Evolutionary conservation across 2,329 filamentous ascomycete genomes (phyloP).

Genomic region (Beauveria sp.): DNA sequence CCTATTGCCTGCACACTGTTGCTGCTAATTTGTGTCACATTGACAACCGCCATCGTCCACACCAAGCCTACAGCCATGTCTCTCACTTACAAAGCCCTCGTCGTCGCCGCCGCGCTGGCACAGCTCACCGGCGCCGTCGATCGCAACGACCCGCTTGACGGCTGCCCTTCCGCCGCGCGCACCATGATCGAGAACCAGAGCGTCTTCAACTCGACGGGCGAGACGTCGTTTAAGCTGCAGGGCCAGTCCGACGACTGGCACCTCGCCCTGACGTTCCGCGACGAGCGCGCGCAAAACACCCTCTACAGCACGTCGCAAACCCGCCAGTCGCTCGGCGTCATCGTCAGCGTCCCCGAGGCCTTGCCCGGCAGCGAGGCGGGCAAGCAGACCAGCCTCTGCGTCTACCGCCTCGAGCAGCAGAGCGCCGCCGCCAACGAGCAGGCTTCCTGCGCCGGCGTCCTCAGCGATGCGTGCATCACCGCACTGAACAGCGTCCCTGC

Average conservation of each 20-base stretch:
- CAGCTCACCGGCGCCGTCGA: neutral
- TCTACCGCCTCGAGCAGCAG: conserved; percentile 7
- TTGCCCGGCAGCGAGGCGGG: neutral
- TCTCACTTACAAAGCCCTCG: conserved; percentile 7
- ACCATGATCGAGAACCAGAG: neutral
- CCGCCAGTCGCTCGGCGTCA: conserved; percentile 4
- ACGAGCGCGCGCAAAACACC: conserved; percentile 1
- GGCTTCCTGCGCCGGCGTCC: neutral
- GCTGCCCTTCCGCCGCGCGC: neutral
- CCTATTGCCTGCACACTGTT: neutral
- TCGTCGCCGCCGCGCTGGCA: neutral
- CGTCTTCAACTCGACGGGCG: conserved; percentile 11
- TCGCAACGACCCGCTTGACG: conserved; percentile 7
- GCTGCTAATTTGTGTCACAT: neutral
- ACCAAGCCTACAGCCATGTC: conserved; percentile 4
- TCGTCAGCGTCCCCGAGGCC: conserved; percentile 9
- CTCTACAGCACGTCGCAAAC: neutral
- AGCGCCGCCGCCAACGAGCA: neutral
- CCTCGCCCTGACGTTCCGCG: conserved; percentile 6
- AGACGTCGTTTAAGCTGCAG: neutral
- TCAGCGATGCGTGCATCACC: conserved; percentile 9
- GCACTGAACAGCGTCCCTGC: neutral
- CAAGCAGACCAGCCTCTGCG: neutral
- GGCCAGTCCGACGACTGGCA: neutral
- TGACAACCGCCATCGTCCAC: neutral